Percentiles rank a stretch among this genome's conserved stretches.
Conservation (phyloP, 129 eudicot species). For the carrot (Daucus carota) region DNA sequence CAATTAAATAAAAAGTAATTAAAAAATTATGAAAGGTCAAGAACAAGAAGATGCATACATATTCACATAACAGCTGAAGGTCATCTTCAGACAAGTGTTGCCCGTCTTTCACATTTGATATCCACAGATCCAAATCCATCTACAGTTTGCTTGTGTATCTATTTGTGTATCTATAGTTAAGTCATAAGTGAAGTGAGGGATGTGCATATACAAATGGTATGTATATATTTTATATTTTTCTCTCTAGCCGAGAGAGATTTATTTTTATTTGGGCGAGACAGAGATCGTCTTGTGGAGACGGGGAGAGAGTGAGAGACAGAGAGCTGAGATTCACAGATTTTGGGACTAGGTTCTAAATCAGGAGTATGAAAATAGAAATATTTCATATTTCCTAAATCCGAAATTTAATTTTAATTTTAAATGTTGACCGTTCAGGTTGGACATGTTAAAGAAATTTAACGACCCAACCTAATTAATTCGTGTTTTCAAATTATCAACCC, state of each 20-base stretch:
- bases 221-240: neutral
- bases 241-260: no score
- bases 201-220: neutral
- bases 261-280: neutral
- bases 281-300: no score
- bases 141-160: neutral
- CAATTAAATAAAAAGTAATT: no score
- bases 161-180: neutral
- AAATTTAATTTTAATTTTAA: no score
- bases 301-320: neutral
- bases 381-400: no score
- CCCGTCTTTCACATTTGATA: constrained; percentile 86
- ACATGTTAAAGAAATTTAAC: no score
- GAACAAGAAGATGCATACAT: constrained; percentile 30
- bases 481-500: no score
- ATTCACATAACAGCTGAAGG: constrained; percentile 98
- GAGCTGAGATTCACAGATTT: neutral
- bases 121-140: constrained; percentile 98
- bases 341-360: no score
- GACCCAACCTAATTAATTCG: no score
- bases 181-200: neutral
- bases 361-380: no score
- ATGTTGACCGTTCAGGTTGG: no score
- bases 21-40: neutral
- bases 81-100: constrained; percentile 95